Conservation (phyloP, 2,329 filamentous ascomycete species). For the Pseudogymnoascus sp. region DNA sequence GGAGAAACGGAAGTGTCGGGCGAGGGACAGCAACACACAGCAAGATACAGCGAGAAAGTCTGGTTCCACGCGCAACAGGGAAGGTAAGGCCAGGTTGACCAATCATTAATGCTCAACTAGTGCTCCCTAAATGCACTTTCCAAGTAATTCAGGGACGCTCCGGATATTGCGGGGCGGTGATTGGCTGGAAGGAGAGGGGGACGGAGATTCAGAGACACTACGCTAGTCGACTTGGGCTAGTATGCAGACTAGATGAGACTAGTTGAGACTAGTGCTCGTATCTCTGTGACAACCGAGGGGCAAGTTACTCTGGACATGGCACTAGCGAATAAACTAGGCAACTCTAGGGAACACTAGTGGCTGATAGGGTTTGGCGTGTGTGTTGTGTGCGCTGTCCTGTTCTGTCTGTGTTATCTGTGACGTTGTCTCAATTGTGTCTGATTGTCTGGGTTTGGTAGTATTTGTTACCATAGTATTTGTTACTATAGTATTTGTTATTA, state of each 20-base stretch:
- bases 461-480: too few species aligned
- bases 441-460: too few species aligned
- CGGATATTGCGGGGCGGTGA: not conserved
- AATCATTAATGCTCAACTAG: not conserved
- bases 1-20: not conserved
- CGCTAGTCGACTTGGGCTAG: too few species aligned
- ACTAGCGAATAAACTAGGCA: not conserved
- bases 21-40: not conserved
- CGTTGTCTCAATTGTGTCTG: not conserved
- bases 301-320: not conserved
- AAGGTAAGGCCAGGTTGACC: not conserved
- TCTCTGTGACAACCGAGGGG: conserved; percentile 8
- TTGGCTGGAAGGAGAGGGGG: not conserved
- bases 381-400: not conserved
- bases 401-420: not conserved
- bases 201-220: not conserved
- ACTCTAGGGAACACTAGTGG: not conserved
- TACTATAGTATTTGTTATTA: too few species aligned
- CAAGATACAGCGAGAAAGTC: not conserved
- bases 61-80: not conserved
- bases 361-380: not conserved
- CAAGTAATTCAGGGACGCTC: not conserved
- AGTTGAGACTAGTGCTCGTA: not conserved
- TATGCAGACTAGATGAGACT: too few species aligned
- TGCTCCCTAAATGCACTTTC: not conserved